Base-by-base conservation (phyloP, 1,284 basidiomycete genomes). In the Stygiomarasmius scandens region DNA sequence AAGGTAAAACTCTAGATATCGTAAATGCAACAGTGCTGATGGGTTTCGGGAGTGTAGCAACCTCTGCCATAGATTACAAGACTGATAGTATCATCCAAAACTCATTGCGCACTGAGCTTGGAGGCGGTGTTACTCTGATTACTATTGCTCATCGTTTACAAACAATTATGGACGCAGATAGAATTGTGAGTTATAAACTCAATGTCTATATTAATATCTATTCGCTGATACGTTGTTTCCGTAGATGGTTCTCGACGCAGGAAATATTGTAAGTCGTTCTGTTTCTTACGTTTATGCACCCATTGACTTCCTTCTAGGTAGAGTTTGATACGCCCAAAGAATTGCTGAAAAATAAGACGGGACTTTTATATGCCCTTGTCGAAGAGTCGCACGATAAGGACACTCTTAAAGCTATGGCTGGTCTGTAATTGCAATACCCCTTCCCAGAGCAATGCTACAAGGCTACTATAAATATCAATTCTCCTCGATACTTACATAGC, bases 21-120 rank as follows among this genome's bases (percentile, higher is more conserved):
- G 44, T 46, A 29, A 0, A n/a, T 23, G 38, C 10, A 19, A 32
- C 25, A 19, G 24, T 12, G 4, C 27, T 24, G 29, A 19, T 24
- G 16, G 47, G 25, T n/a, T n/a, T 19, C 41, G 27, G 57, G 36
- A 23, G 36, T n/a, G 25, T 29, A 78, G 82, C 82, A 14, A 83
- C 82, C 0, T 83, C 81, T 34, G 80, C 80, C 0, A 82, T 83
- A 56, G 57, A 58, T 43, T 54, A 58, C 27, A 51, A 47, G 34
- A 55, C 57, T n/a, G 57, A 58, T 27, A 32, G 24, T n/a, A 51
- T 58, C 41, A 58, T 58, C 11, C 57, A 58, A 44, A 34, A 38
- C 2, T 50, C 52, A 3, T 27, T 58, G 20, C 52, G 49, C 3
- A 49, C 29, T 20, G 46, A 55, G 29, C 23, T 58, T 14, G 20